phyloP scores from a whole-genome alignment of 1,284 basidiomycete species.

The Schizopora paradoxa region DNA sequence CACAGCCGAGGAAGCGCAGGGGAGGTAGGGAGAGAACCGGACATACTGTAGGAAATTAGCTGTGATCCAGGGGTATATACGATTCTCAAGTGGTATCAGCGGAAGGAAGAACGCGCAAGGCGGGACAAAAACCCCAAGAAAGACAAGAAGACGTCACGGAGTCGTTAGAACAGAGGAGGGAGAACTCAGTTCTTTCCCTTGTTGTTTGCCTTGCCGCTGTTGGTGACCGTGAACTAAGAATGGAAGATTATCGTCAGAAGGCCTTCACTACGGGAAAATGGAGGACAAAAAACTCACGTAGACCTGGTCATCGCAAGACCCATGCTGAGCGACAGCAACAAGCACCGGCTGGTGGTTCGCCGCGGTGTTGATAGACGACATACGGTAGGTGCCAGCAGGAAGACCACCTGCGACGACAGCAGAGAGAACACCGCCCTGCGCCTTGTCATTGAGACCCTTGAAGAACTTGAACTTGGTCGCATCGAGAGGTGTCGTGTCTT shows the following conservation, averaged over 20 bases:
- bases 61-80: too few species aligned
- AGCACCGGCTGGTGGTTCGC: conserved; percentile 52
- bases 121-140: too few species aligned
- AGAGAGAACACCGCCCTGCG: conserved; percentile 41
- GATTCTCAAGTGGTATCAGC: too few species aligned
- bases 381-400: conserved; percentile 48
- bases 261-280: neutral
- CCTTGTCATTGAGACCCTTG: conserved; percentile 50
- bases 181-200: too few species aligned
- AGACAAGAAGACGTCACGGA: too few species aligned
- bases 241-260: neutral
- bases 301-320: conserved; percentile 43
- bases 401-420: conserved; percentile 47
- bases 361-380: conserved; percentile 49
- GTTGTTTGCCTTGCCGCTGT: conserved; percentile 8
- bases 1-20: too few species aligned
- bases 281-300: conserved; percentile 33
- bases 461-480: conserved; percentile 53
- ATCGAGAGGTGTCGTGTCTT: conserved; percentile 42
- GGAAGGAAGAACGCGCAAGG: too few species aligned
- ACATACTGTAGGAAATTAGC: too few species aligned
- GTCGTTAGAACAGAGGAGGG: too few species aligned
- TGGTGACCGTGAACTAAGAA: conserved; percentile 19
- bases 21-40: too few species aligned
- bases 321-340: conserved; percentile 49